Evolutionary conservation across 1,139 yeast species (phyloP).

Genomic region (Tardiomyces depauwii): DNA sequence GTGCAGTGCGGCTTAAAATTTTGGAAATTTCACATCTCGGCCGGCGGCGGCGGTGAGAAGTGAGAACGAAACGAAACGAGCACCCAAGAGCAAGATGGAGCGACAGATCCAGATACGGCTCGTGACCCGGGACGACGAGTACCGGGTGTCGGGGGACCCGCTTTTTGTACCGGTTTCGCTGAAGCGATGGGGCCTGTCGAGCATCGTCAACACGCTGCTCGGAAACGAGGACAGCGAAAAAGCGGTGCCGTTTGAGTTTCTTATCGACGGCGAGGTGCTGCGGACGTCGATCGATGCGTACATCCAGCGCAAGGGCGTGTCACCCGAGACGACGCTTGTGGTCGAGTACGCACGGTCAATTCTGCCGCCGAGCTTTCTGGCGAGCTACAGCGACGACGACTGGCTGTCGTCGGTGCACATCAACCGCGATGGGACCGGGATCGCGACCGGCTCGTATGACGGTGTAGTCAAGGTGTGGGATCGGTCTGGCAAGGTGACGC

Average conservation of each 20-base stretch:
- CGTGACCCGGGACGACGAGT: conserved; percentile 76
- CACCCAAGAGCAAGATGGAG: conserved; percentile 2
- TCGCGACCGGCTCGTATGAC: conserved; percentile 86
- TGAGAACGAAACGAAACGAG: neutral
- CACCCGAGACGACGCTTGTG: conserved; percentile 68
- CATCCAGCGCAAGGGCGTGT: conserved; percentile 61
- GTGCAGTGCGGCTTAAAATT: neutral
- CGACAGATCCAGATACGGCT: conserved; percentile 47
- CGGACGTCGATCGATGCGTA: conserved; percentile 75
- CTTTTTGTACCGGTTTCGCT: conserved; percentile 77
- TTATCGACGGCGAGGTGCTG: conserved; percentile 72
- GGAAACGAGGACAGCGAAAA: conserved; percentile 32
- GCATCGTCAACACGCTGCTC: conserved; percentile 83
- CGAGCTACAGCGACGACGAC: conserved; percentile 85
- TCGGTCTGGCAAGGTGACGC: conserved; percentile 68
- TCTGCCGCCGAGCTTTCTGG: conserved; percentile 83
- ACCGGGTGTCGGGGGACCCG: conserved; percentile 70
- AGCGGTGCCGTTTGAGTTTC: conserved; percentile 85
- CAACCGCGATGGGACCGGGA: conserved; percentile 24
- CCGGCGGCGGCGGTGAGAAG: neutral
- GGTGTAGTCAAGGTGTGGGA: conserved; percentile 90
- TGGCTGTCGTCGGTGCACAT: conserved; percentile 82
- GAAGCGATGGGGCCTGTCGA: conserved; percentile 86
- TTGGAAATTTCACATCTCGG: neutral
- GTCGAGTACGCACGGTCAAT: conserved; percentile 89